phyloP scores from a whole-genome alignment of 805 yeast species.

The Wickerhamiella parazyma region DNA sequence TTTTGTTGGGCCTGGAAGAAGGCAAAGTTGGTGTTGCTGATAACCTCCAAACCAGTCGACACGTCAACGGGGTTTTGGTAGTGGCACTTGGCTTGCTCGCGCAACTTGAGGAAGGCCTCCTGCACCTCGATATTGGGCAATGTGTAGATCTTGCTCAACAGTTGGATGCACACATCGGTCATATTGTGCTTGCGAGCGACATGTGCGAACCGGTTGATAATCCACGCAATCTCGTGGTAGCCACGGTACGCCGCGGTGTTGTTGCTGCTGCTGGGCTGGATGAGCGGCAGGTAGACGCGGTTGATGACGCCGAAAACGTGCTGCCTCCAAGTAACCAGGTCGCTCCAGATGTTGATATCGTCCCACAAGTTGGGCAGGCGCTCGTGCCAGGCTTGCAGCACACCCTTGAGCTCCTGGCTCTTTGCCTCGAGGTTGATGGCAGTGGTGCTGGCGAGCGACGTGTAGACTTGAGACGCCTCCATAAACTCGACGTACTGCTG shows the following conservation, averaged over 20 bases:
- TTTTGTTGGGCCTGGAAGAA: constrained; percentile 96
- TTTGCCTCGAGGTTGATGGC: constrained; percentile 85
- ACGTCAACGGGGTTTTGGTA: constrained; percentile 83
- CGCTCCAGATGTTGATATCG: constrained; percentile 96
- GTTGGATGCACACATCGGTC: constrained; percentile 93
- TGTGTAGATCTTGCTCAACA: constrained; percentile 84
- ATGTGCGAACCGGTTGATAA: constrained; percentile 93
- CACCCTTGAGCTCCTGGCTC: constrained; percentile 88
- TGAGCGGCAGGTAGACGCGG: constrained; percentile 80
- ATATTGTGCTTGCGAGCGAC: constrained; percentile 93
- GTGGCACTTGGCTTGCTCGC: constrained; percentile 97
- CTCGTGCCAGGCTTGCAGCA: constrained; percentile 95
- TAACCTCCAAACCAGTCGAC: constrained; percentile 91
- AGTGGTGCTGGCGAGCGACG: constrained; percentile 74
- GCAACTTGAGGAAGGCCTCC: constrained; percentile 86
- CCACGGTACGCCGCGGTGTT: constrained; percentile 95
- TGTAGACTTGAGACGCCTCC: constrained; percentile 92
- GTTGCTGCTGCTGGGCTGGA: constrained; percentile 37
- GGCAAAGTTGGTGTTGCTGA: constrained; percentile 87
- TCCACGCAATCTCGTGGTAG: constrained; percentile 98
- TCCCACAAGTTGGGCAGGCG: constrained; percentile 95
- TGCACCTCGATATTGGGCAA: constrained; percentile 96
- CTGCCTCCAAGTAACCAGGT: constrained; percentile 95
- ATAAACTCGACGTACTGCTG: constrained; percentile 95
- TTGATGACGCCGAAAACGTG: constrained; percentile 95